Evolutionary conservation across 2,329 filamentous ascomycete species (phyloP), one percentile per base, ranked within the genome.

Genomic region (Domatiomyces catenatus): DNA sequence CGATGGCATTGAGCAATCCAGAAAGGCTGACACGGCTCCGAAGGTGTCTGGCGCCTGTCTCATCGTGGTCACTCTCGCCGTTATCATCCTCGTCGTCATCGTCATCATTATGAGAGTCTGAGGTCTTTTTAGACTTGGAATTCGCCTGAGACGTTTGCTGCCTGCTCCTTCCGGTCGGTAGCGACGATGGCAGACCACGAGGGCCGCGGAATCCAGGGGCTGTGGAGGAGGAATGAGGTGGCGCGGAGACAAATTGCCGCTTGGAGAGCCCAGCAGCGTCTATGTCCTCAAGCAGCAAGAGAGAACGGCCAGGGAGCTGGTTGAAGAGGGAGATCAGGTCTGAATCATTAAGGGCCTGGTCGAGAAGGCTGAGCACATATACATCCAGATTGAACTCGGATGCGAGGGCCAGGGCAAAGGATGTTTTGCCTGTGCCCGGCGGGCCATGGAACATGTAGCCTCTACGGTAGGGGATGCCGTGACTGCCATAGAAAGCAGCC

Each of bases 361-460:
- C 79, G 1, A 79, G 71, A 6, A 82, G 67, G 1, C 71, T 75
- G 46, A 85, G 74, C 45, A 81, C 76, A 60, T 81, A 81, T 42
- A 85, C 81, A 55, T 83, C 76, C 1, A 85, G 71, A 1, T 78
- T 77, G 55, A 85, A 83, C 1, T 80, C 71, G 1, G 80, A 79
- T 0, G 81, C 80, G 7, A 84, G 66, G 0, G 80, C 80, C 60
- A 84, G 80, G 0, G 76, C 80, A 20, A 85, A 73, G 15, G 75
- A 81, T 0, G 80, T 84, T 66, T 88, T 88, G 18, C 84, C 84
- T 0, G 81, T 86, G 0, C 84, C 84, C 0, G 83, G 83, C 0
- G 83, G 83, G 0, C 86, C 85, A 58, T 87, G 75, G 59, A 92
- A 85, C 0, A 92, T 73, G 59, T 89, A 90, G 0, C 86, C 86